A percentile compares a stretch with the other conserved stretches of the same genome.
Evolutionary conservation across 83 land plant species (phyloP).

Genomic region (Diphasiastrum complanatum): DNA sequence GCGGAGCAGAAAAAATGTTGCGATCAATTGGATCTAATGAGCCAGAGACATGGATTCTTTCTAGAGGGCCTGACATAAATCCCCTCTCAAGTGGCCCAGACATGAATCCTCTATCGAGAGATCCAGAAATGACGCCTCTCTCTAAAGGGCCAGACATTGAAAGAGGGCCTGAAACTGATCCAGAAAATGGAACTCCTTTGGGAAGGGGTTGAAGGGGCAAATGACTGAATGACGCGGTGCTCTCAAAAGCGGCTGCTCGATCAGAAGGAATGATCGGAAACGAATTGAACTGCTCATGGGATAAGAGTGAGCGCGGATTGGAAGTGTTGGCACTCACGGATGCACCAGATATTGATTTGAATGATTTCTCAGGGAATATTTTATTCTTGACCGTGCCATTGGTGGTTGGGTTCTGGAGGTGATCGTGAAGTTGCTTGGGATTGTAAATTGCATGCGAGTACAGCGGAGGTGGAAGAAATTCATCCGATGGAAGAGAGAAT

Average conservation of each 20-base stretch:
- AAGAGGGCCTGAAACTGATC: constrained; percentile 40
- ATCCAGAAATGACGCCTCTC: constrained; percentile 73
- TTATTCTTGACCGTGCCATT: constrained; percentile 21
- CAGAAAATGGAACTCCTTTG: constrained; percentile 40
- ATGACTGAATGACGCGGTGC: constrained; percentile 73
- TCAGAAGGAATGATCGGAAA: constrained; percentile 22
- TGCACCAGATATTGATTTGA: constrained; percentile 88
- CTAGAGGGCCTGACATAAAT: constrained; percentile 38
- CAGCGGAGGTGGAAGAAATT: too few relatives aligned
- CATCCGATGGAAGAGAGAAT: too few relatives aligned
- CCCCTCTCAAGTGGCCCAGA: constrained; percentile 44
- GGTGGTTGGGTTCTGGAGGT: too few relatives aligned
- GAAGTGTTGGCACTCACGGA: constrained; percentile 90
- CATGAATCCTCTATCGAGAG: constrained; percentile 55
- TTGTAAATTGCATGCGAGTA: too few relatives aligned
- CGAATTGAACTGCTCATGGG: constrained; percentile 26
- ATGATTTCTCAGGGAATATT: constrained; percentile 45
- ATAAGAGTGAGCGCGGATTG: constrained; percentile 51
- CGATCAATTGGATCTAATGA: constrained; percentile 47
- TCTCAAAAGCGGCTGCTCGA: constrained; percentile 69
- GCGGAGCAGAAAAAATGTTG: constrained; percentile 50
- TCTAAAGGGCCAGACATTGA: constrained; percentile 75
- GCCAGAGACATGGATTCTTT: constrained; percentile 51
- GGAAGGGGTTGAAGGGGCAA: constrained; percentile 86
- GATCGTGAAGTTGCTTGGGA: too few relatives aligned